Evolutionary conservation across 2,329 filamentous ascomycete genomes (phyloP).

Genomic region (Neofusicoccum sp.): DNA sequence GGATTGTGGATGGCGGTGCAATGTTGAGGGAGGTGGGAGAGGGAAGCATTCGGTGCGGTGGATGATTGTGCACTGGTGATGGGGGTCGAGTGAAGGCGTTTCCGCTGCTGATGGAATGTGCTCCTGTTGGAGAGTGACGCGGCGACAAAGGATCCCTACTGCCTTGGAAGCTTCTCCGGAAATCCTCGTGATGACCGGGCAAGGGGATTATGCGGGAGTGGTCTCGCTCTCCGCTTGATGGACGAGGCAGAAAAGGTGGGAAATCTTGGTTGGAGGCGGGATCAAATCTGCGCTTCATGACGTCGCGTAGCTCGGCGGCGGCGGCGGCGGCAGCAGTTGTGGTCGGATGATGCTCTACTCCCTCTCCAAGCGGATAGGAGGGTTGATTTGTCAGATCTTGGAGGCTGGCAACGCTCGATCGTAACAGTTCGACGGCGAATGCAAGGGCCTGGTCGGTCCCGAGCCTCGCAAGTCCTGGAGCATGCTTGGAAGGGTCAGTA

Average conservation of each 20-base stretch:
- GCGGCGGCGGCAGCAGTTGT: slow-evolving; percentile 11
- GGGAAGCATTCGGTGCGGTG: slow-evolving; percentile 28
- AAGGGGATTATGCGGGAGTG: slow-evolving; percentile 7
- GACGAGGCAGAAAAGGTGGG: background rate
- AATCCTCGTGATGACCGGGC: slow-evolving; percentile 4
- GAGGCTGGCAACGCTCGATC: slow-evolving; percentile 9
- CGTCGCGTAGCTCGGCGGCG: slow-evolving; percentile 4
- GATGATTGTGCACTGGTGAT: slow-evolving; percentile 9
- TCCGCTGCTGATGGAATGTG: slow-evolving; percentile 6
- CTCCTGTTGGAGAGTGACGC: slow-evolving; percentile 10
- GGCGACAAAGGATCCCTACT: slow-evolving; percentile 16
- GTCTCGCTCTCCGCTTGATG: slow-evolving; percentile 11
- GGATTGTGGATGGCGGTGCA: slow-evolving; percentile 29
- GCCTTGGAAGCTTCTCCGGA: slow-evolving; percentile 17
- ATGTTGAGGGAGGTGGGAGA: slow-evolving; percentile 37
- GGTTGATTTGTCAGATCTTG: slow-evolving; percentile 1
- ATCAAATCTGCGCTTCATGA: slow-evolving; percentile 15
- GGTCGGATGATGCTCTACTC: background rate
- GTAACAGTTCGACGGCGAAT: slow-evolving; percentile 12
- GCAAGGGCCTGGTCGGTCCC: slow-evolving; percentile 15
- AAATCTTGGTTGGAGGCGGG: background rate
- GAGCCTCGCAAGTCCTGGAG: background rate
- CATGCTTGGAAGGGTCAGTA: slow-evolving; percentile 11
- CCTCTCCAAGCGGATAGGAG: background rate
- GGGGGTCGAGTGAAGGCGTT: slow-evolving; percentile 7